Base-by-base conservation (phyloP, 768 basidiomycete genomes). In the Mycena sanguinolenta region DNA sequence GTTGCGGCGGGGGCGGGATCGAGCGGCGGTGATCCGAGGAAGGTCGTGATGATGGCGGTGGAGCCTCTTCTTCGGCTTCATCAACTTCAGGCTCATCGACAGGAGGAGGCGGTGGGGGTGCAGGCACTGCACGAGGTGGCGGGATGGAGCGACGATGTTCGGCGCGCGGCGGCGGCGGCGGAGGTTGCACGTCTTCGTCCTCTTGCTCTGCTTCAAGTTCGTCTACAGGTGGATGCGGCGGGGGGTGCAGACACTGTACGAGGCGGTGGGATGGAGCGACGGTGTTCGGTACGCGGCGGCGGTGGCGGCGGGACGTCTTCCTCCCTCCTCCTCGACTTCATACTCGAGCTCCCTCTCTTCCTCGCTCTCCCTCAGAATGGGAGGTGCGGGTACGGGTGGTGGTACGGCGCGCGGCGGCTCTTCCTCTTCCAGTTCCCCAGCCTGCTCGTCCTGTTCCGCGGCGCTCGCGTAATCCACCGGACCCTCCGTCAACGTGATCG, bases 301-400 rank as follows among this genome's bases (percentile, higher is more conserved):
- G 74, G 76, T 5, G 71, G 73, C 19, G 72, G 68, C 23, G 62
- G 67, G 27, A 57, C 49, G 2, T 63, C 54, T 34, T 76, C 75
- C 6, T 75, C 75, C 46, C n/a, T 70, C 71, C n/a, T 74, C 57
- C n/a, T 70, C 32, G 32, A 39, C 28, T 53, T 76, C 79, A 57
- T 69, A 69, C n/a, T 21, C 58, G 27, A 42, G 61, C 28, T 73
- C 72, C 34, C 60, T 58, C 49, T 62, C 54, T 32, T 67, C 64
- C 14, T 73, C 72, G 49, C 61, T 67, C 38, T 63, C 64, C 30
- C 54, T 58, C 34, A 69, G 36, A 39, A 52, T 30, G 2, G 71
- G 71, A 27, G 71, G 71, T 25, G 70, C 39, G 50, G 58, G 50
- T 8, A 58, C 63, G 19, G 71, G 71, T 25, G 70, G 30, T 39